Conservation (phyloP, 2,329 filamentous ascomycete genomes). For the Coniochaeta sp. region DNA sequence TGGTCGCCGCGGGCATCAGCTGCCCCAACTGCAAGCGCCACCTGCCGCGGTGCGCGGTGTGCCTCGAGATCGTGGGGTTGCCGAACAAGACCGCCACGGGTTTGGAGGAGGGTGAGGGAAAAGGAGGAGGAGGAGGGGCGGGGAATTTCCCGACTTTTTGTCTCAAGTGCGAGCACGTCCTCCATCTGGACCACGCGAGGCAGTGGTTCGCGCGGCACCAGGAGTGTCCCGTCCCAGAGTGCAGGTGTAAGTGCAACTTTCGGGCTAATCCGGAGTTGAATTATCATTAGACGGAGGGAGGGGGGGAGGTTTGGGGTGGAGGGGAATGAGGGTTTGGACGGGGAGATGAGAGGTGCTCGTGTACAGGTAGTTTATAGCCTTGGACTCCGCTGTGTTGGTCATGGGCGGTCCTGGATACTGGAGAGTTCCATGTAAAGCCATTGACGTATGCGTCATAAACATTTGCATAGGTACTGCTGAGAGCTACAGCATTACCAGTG, state of each 20-base stretch:
- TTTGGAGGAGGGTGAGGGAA: conserved; percentile 28
- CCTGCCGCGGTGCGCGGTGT: conserved; percentile 61
- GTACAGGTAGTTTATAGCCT: too few species aligned
- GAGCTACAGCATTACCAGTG: too few species aligned
- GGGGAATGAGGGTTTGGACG: too few species aligned
- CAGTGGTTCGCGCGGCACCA: conserved; percentile 60
- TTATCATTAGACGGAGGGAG: conserved; percentile 41
- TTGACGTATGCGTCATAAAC: too few species aligned
- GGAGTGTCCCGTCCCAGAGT: conserved; percentile 64
- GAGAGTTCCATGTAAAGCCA: too few species aligned
- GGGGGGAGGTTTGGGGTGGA: too few species aligned
- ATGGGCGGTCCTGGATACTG: too few species aligned
- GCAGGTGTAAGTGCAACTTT: conserved; percentile 58
- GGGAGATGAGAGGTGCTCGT: too few species aligned
- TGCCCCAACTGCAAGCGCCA: conserved; percentile 62
- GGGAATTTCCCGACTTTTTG: conserved; percentile 63
- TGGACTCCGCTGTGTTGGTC: too few species aligned
- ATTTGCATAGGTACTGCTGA: too few species aligned
- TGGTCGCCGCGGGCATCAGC: conserved; percentile 51
- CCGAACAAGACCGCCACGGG: conserved; percentile 48
- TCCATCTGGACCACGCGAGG: conserved; percentile 60
- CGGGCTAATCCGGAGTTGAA: conserved; percentile 52
- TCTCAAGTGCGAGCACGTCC: conserved; percentile 59
- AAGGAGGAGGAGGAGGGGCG: conserved; percentile 11
- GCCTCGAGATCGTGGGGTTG: conserved; percentile 59